These are phyloP conservation scores for Helicocarpus griseus DNA, from an alignment of 2,329 filamentous ascomycete species.

Conservation along the genomic window DNA sequence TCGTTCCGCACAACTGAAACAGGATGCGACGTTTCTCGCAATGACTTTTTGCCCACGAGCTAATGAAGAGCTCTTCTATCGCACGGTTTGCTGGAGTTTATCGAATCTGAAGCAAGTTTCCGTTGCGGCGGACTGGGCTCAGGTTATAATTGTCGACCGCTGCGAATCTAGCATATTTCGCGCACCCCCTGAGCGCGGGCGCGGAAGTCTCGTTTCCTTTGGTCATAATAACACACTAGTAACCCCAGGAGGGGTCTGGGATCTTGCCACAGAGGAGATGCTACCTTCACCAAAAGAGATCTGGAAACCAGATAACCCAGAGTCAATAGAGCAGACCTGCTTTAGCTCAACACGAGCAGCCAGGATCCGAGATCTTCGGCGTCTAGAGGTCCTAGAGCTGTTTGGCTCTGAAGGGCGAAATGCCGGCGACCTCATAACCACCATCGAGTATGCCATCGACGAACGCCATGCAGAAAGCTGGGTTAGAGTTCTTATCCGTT, in stretches of 20 bases:
- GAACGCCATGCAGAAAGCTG: background rate
- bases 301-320: background rate
- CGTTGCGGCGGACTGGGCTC: constrained; percentile 3
- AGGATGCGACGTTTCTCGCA: constrained; percentile 4
- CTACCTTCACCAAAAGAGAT: background rate
- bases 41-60: background rate
- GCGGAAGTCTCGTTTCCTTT: constrained; percentile 1
- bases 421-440: background rate
- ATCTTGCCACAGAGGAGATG: constrained; percentile 2
- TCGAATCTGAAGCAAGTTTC: constrained; percentile 1
- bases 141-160: constrained; percentile 4
- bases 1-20: constrained; percentile 5
- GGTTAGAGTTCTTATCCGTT: constrained; percentile 3
- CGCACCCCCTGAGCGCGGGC: background rate
- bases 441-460: background rate
- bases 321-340: background rate
- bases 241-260: constrained; percentile 3
- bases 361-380: constrained; percentile 1
- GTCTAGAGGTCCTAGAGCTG: background rate
- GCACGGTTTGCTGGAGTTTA: constrained; percentile 4
- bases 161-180: constrained; percentile 3
- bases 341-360: constrained; percentile 5
- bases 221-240: constrained; percentile 1
- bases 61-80: constrained; percentile 2
- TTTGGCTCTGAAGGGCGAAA: constrained; percentile 3